phyloP scores from a whole-genome alignment of 331 rosid species.

The Telfairia occidentalis region DNA sequence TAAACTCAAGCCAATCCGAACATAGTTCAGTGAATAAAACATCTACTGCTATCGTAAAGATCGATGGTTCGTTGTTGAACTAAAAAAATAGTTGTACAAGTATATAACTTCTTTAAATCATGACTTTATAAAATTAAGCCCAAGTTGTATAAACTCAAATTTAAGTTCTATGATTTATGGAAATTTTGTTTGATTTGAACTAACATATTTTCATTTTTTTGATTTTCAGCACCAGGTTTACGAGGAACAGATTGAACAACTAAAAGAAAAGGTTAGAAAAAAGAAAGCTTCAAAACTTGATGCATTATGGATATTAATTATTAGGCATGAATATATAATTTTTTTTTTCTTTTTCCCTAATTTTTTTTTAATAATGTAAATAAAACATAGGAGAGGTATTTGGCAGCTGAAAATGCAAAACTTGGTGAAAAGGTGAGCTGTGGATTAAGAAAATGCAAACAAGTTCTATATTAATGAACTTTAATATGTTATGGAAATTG shows the following conservation, averaged over 20 bases:
- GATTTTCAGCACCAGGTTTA: slow-evolving; percentile 45
- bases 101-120: too few species aligned
- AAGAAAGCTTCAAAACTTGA: background rate
- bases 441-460: too few species aligned
- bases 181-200: background rate
- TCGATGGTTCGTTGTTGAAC: too few species aligned
- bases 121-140: too few species aligned
- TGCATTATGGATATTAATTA: background rate
- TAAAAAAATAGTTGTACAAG: too few species aligned
- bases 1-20: too few species aligned
- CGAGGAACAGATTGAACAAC: slow-evolving; percentile 53
- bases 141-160: too few species aligned
- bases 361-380: background rate
- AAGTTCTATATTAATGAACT: too few species aligned
- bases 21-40: too few species aligned
- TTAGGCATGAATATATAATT: background rate
- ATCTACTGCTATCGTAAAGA: too few species aligned
- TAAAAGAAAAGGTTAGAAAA: slow-evolving; percentile 52
- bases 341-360: background rate
- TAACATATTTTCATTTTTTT: background rate
- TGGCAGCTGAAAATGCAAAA: slow-evolving; percentile 47
- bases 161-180: too few species aligned
- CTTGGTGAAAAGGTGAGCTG: slow-evolving; percentile 48
- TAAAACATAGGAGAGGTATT: slow-evolving; percentile 43
- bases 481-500: too few species aligned